Evolutionary conservation across 1,139 yeast genomes (phyloP).

Genomic region (Pichia sp.): DNA sequence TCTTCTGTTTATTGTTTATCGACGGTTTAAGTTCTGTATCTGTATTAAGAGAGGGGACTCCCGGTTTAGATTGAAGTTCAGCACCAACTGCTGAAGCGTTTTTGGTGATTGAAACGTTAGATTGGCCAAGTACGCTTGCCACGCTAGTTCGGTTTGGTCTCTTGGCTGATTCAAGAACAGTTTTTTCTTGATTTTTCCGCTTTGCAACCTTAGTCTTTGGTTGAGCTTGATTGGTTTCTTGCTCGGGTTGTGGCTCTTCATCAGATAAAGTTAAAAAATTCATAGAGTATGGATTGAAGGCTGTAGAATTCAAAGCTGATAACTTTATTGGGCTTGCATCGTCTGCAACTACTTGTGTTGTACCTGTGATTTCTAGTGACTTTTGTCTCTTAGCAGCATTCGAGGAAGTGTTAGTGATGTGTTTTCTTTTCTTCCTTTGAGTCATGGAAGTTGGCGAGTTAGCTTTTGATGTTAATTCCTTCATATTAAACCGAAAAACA

Average conservation of each 20-base stretch:
- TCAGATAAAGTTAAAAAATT: conserved; percentile 13
- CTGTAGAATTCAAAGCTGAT: background rate
- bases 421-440: conserved; percentile 1
- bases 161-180: background rate
- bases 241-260: conserved; percentile 5
- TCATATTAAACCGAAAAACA: background rate
- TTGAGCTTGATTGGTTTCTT: background rate
- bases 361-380: background rate
- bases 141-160: background rate
- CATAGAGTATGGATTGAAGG: conserved; percentile 10
- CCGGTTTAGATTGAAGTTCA: background rate
- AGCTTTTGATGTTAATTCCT: background rate
- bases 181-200: background rate
- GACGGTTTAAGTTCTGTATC: background rate
- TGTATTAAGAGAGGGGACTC: background rate
- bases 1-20: background rate
- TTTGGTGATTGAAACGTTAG: background rate
- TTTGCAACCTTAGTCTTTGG: background rate
- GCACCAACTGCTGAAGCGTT: background rate
- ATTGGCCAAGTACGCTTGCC: background rate
- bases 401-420: background rate
- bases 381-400: background rate
- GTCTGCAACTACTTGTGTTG: background rate
- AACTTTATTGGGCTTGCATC: background rate
- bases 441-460: background rate